Evolutionary conservation across 2,329 filamentous ascomycete species (phyloP).

Genomic region (Ophiostoma piceae): DNA sequence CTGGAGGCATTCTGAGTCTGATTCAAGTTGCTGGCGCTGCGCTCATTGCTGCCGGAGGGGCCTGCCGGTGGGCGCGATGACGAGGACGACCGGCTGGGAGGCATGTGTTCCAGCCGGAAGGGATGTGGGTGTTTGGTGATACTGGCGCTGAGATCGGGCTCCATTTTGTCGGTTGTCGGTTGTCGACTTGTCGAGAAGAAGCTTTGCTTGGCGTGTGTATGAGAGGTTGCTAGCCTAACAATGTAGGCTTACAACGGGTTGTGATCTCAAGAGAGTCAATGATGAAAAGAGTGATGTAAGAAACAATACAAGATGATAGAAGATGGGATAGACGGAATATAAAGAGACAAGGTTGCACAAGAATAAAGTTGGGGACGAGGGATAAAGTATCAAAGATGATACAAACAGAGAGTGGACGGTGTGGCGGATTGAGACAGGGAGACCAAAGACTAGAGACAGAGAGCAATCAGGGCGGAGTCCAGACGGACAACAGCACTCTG

Average conservation of each 20-base stretch:
- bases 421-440: not conserved
- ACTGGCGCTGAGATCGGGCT: constrained; percentile 33
- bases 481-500: not conserved
- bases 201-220: not conserved
- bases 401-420: not conserved
- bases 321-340: not conserved
- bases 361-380: not conserved
- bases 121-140: constrained; percentile 37
- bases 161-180: constrained; percentile 28
- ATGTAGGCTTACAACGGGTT: not conserved
- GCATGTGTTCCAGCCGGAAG: constrained; percentile 38
- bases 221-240: not conserved
- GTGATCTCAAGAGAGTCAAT: not conserved
- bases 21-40: constrained; percentile 28
- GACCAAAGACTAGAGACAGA: not conserved
- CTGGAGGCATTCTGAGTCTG: constrained; percentile 37
- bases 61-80: constrained; percentile 30
- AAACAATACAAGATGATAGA: not conserved
- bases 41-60: constrained; percentile 18
- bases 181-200: not conserved
- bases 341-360: not conserved
- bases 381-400: not conserved
- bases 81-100: constrained; percentile 30
- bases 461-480: not conserved
- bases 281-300: not conserved